Base-by-base conservation (phyloP, 192 early-diverging fungal genomes). In the Jimgerdemannia lactiflua region DNA sequence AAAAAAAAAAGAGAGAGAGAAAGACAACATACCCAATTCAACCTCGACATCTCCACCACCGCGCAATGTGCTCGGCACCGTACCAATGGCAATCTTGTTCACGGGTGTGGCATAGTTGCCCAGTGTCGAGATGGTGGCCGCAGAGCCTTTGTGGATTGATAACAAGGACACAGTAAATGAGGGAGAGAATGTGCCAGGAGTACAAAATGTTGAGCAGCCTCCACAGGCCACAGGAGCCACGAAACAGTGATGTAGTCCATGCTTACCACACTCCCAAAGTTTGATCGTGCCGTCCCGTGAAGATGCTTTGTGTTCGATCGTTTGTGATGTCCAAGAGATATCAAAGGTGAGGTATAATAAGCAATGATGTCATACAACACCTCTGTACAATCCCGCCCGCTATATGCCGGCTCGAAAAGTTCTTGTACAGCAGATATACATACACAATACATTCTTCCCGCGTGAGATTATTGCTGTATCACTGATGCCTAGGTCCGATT, bases 361-460 rank as follows among this genome's bases (percentile, higher is more conserved):
- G 41, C 43, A 69, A 63, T 69, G 7, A 29, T 29, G 29, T 29
- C 29, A 29, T 29, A 1, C 29, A 29, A 29, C 29, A 1, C 29
- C 29, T 29, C 29, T 29, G 29, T 29, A 1, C 29, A 29, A 29
- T 29, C 29, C 29, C 29, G 29, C 29, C 29, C 29, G 29, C 29
- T 29, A 29, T 29, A 29, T 29, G 29, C 0, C 29, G 29, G 29
- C 29, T 1, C 29, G 29, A 29, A 29, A 29, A 29, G 29, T 29
- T 29, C 17, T 42, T 7, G 78, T 19, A 6, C 41, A 44, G 42
- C 17, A 41, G 67, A 18, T 4, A 11, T 42, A 75, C 82, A 73
- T 83, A 88, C 89, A 92, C 19, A 94, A 39, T 20, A 94, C 85
- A 71, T 90, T 92, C 77, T 87, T 84, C 75, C 93, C 93, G 29